Conservation (phyloP, 768 basidiomycete species). For the Amanita exitialis region DNA sequence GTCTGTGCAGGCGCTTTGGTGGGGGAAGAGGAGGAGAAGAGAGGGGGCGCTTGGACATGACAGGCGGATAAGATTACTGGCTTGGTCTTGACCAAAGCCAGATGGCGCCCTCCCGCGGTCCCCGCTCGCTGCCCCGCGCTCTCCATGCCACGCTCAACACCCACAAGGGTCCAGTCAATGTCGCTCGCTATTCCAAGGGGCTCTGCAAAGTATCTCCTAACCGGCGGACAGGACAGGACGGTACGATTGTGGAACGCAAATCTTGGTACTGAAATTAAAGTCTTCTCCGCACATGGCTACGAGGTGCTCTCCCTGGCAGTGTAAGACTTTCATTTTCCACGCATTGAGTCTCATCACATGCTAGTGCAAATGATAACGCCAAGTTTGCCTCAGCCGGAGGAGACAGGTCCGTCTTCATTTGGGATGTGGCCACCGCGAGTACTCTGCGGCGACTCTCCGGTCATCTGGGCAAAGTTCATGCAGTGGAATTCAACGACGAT, state of each 20-base stretch:
- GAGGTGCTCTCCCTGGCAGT: constrained; percentile 88
- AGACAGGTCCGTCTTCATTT: constrained; percentile 86
- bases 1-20: constrained; percentile 42
- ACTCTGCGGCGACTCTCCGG: constrained; percentile 79
- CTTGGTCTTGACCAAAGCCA: background rate
- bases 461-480: constrained; percentile 85
- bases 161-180: constrained; percentile 84
- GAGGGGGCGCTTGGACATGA: constrained; percentile 42
- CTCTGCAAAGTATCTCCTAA: constrained; percentile 79
- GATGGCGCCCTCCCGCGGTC: constrained; percentile 48
- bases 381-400: constrained; percentile 92
- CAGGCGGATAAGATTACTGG: background rate
- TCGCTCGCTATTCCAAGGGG: constrained; percentile 90
- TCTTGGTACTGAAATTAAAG: constrained; percentile 82
- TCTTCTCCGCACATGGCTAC: constrained; percentile 87
- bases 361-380: constrained; percentile 85
- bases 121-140: constrained; percentile 34
- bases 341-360: background rate
- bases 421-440: constrained; percentile 88
- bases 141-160: constrained; percentile 52
- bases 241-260: constrained; percentile 88
- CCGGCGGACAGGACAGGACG: constrained; percentile 86
- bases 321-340: constrained; percentile 34
- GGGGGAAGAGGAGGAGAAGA: constrained; percentile 42
- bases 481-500: constrained; percentile 85